Conservation (phyloP, 371 early-diverging fungal species). For the Mucor lusitanicus region DNA sequence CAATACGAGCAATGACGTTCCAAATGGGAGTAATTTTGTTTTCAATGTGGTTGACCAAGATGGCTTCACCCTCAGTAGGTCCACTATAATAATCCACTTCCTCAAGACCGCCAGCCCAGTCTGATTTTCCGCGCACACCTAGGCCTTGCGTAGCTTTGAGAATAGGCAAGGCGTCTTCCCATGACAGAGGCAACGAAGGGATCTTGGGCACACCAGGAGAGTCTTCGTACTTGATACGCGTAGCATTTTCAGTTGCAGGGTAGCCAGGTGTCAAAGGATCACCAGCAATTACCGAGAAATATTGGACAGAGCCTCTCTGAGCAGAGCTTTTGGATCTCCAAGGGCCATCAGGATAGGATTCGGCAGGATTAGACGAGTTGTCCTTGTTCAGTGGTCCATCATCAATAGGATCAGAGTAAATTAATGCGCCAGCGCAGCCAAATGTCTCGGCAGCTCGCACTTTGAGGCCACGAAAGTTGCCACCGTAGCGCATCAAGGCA, state of each 20-base stretch:
- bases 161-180: constrained; percentile 63
- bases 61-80: constrained; percentile 56
- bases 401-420: constrained; percentile 66
- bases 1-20: constrained; percentile 67
- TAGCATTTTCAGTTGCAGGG: constrained; percentile 57
- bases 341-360: constrained; percentile 68
- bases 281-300: constrained; percentile 52
- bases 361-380: constrained; percentile 30
- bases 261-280: constrained; percentile 73
- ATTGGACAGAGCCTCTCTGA: constrained; percentile 68
- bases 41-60: constrained; percentile 56
- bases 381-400: constrained; percentile 51
- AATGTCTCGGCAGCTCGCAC: constrained; percentile 61
- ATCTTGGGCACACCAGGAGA: constrained; percentile 55
- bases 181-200: constrained; percentile 72
- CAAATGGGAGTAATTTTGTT: constrained; percentile 64
- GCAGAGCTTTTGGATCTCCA: constrained; percentile 67
- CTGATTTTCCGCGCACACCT: constrained; percentile 37
- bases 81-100: constrained; percentile 57
- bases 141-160: constrained; percentile 54
- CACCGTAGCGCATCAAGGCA: constrained; percentile 68
- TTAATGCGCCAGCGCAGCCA: constrained; percentile 62
- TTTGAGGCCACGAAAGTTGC: constrained; percentile 63
- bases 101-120: constrained; percentile 58
- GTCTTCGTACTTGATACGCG: constrained; percentile 52